Evolutionary conservation across 208 protist genomes (phyloP).

Genomic region (Trypanosoma lewisi): DNA sequence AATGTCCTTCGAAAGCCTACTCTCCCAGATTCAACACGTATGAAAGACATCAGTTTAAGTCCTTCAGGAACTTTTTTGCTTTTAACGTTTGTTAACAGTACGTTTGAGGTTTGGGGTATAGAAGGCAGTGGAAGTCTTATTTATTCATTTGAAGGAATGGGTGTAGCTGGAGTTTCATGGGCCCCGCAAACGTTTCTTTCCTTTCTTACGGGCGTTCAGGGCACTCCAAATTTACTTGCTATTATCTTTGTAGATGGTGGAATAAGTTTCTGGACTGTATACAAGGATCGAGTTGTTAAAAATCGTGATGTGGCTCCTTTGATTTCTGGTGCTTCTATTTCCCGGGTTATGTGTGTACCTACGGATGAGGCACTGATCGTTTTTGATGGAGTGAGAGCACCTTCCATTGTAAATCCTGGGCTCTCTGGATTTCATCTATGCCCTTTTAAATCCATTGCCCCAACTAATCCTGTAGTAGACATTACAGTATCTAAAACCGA

Average conservation of each 20-base stretch:
- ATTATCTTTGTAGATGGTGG: constrained; percentile 73
- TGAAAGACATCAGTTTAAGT: constrained; percentile 70
- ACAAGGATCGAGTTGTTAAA: constrained; percentile 68
- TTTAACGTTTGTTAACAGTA: constrained; percentile 66
- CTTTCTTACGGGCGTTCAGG: constrained; percentile 57
- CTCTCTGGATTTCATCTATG: constrained; percentile 1
- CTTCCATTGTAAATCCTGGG: constrained; percentile 9
- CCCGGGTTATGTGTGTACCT: constrained; percentile 38
- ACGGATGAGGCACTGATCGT: constrained; percentile 33
- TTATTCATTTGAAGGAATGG: constrained; percentile 67
- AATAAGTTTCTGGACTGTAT: constrained; percentile 75
- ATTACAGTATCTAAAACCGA: constrained; percentile 17
- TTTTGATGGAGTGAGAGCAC: constrained; percentile 40
- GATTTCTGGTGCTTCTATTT: constrained; percentile 30
- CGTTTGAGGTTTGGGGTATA: constrained; percentile 83
- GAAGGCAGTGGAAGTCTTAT: constrained; percentile 57
- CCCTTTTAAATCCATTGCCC: constrained; percentile 20
- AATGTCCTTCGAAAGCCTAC: constrained; percentile 68
- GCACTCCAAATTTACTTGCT: constrained; percentile 63
- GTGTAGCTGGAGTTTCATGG: constrained; percentile 74
- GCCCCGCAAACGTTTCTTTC: constrained; percentile 55
- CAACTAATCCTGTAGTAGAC: background rate
- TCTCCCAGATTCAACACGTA: constrained; percentile 43
- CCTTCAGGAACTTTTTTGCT: constrained; percentile 54
- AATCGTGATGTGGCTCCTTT: constrained; percentile 59